These are phyloP conservation scores for Skeletonema potamos DNA, from an alignment of 108 stramenopile genomes.

Conservation along the genomic window DNA sequence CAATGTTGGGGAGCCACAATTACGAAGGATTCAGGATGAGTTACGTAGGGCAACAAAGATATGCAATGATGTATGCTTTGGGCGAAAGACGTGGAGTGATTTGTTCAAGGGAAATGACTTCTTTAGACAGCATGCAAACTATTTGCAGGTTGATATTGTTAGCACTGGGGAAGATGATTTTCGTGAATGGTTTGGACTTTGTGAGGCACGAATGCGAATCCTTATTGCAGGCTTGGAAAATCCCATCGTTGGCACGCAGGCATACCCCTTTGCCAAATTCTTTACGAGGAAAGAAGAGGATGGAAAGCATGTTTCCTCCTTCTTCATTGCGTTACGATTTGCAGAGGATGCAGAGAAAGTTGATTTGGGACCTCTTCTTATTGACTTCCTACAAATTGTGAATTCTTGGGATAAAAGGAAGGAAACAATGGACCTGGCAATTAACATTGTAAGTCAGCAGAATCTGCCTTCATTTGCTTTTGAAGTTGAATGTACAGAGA, in stretches of 20 bases:
- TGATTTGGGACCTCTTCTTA: slow-evolving; percentile 48
- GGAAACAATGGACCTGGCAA: slow-evolving; percentile 71
- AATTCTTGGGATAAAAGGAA: slow-evolving; percentile 65
- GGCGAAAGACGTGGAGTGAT: slow-evolving; percentile 30
- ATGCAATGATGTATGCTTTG: slow-evolving; percentile 15
- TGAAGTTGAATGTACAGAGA: background rate
- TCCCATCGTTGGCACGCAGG: slow-evolving; percentile 44
- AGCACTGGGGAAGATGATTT: slow-evolving; percentile 54
- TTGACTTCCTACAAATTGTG: slow-evolving; percentile 67
- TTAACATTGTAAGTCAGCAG: slow-evolving; percentile 46
- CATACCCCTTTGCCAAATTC: slow-evolving; percentile 70
- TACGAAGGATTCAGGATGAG: slow-evolving; percentile 82
- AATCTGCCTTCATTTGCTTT: slow-evolving; percentile 61
- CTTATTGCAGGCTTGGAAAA: slow-evolving; percentile 65
- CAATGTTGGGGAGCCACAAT: slow-evolving; percentile 89
- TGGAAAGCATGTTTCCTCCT: slow-evolving; percentile 40
- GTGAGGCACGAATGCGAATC: slow-evolving; percentile 71
- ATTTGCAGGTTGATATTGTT: slow-evolving; percentile 62
- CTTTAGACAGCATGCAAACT: slow-evolving; percentile 49
- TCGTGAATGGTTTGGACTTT: slow-evolving; percentile 74
- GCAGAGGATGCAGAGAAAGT: slow-evolving; percentile 47
- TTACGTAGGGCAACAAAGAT: slow-evolving; percentile 55
- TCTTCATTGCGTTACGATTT: slow-evolving; percentile 75
- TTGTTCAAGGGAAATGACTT: slow-evolving; percentile 55
- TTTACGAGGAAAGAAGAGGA: slow-evolving; percentile 46